Percentiles rank a stretch among this genome's conserved stretches.
phyloP scores from a whole-genome alignment of 106 monocot species.

The Acorus gramineus region DNA sequence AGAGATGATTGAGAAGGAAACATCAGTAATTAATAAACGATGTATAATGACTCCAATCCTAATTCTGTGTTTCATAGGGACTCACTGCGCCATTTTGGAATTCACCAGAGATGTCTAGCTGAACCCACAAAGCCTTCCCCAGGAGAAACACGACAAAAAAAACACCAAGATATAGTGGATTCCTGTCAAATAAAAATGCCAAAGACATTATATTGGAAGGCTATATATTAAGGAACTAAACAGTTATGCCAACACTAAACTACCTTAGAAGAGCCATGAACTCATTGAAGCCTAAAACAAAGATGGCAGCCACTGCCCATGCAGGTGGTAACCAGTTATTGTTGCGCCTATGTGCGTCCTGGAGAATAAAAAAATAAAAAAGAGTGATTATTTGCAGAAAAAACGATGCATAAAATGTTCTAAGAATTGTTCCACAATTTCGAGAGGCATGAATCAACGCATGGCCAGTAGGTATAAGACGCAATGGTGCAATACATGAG shows the following conservation, averaged over 20 bases:
- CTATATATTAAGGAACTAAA: not conserved
- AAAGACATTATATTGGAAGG: not conserved
- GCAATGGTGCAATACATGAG: no score
- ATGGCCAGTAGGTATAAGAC: no score
- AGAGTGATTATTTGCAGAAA: not conserved
- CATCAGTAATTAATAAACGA: not conserved
- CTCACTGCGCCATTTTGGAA: slow-evolving; percentile 88
- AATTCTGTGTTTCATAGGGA: slow-evolving; percentile 4
- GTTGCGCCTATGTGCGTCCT: slow-evolving; percentile 89
- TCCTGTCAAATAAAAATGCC: slow-evolving; percentile 28
- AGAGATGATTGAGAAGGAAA: not conserved
- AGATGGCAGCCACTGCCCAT: slow-evolving; percentile 79
- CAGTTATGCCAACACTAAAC: not conserved
- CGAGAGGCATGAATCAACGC: no score
- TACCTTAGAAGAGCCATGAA: slow-evolving; percentile 92
- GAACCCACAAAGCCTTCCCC: slow-evolving; percentile 95
- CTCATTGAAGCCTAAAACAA: slow-evolving; percentile 90
- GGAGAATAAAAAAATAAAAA: not conserved
- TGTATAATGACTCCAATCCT: not conserved
- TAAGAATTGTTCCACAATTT: no score
- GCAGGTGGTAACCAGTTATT: slow-evolving; percentile 96
- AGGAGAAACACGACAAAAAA: slow-evolving; percentile 76
- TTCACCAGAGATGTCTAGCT: slow-evolving; percentile 69
- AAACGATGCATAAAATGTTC: not conserved
- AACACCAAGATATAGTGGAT: slow-evolving; percentile 72